Base-by-base conservation (phyloP, 139 green algal genomes). In the Haematococcus lacustris region DNA sequence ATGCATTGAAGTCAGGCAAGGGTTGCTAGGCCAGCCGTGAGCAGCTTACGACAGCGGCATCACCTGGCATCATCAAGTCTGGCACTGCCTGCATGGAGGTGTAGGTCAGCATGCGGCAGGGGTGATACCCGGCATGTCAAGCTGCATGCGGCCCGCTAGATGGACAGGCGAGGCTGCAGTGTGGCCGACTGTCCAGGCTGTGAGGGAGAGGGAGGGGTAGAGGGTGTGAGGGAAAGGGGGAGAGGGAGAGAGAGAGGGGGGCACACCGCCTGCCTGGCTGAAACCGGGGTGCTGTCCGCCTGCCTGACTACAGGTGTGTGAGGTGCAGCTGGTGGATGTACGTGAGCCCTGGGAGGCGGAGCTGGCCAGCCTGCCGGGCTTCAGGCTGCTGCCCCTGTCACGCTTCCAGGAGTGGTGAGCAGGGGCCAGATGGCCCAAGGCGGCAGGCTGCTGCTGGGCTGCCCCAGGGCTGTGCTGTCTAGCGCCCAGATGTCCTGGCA, bases 321-420 rank as follows among this genome's bases (percentile, higher is more conserved):
- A 76, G 25, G 60, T 76, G 7, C 77, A 82, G 39, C 51, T 82
- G 23, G 43, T 82, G 38, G 77, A 82, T 35, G 77, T 82, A 47
- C 66, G 77, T 0, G 77, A 82, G 71, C 43, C 57, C 32, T 82
- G 77, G 77, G 77, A 82, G 68, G 62, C 37, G 41, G 26, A 75
- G 13, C 63, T 37, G 1, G 59, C 71, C 23, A 67, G 60, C 26
- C 61, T 82, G 33, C 67, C 71, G 0, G 64, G 66, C 67, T 82
- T 82, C 77, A 67, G 65, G 77, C 68, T 79, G 6, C 28, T 75
- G 57, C 74, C 68, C 35, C 59, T 75, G 57, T 71, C 39, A n/a
- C 3, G 1, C 32, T 73, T 78, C 53, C 35, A n/a, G 57, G 41
- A 5, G 3, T 69, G 63, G 63, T 69, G 63, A 5, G 51, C 32